Percentiles rank a stretch among this genome's conserved stretches.
Conservation (phyloP, 2,329 filamentous ascomycete species). For the Calonectria henricotiae region DNA sequence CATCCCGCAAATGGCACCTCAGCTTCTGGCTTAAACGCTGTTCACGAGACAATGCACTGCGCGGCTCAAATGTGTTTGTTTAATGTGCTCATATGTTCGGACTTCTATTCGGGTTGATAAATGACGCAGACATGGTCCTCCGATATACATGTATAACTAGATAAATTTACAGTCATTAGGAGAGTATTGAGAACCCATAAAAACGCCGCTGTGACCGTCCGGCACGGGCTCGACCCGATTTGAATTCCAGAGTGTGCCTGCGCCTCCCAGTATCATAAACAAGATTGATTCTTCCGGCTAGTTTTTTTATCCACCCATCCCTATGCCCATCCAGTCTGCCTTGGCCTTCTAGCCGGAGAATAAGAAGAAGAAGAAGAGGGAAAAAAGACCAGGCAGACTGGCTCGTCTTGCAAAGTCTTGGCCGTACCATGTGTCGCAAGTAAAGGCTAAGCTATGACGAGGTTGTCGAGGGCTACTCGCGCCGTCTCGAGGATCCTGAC, state of each 20-base stretch:
- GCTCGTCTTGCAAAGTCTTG: not conserved
- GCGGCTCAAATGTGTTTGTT: not conserved
- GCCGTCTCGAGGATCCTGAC: conserved; percentile 70
- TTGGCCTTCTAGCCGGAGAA: not conserved
- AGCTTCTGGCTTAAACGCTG: not conserved
- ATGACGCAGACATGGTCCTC: not conserved
- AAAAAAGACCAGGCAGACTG: no score
- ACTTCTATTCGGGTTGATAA: not conserved
- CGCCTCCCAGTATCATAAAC: conserved; percentile 13
- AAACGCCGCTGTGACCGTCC: conserved; percentile 23
- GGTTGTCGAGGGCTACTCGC: conserved; percentile 67
- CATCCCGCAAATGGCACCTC: conserved; percentile 14
- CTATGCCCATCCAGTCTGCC: not conserved
- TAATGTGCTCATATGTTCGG: not conserved
- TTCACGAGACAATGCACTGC: not conserved
- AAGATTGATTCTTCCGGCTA: not conserved
- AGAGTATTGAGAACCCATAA: conserved; percentile 6
- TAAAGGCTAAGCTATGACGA: conserved; percentile 67
- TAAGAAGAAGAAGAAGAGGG: not conserved
- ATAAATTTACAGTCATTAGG: conserved; percentile 15
- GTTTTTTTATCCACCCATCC: not conserved
- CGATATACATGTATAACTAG: not conserved
- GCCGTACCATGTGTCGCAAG: no score
- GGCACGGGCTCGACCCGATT: conserved; percentile 7
- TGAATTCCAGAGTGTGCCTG: conserved; percentile 23